Evolutionary conservation across 2,329 filamentous ascomycete species (phyloP).

Genomic region (Monilinia fructicola): DNA sequence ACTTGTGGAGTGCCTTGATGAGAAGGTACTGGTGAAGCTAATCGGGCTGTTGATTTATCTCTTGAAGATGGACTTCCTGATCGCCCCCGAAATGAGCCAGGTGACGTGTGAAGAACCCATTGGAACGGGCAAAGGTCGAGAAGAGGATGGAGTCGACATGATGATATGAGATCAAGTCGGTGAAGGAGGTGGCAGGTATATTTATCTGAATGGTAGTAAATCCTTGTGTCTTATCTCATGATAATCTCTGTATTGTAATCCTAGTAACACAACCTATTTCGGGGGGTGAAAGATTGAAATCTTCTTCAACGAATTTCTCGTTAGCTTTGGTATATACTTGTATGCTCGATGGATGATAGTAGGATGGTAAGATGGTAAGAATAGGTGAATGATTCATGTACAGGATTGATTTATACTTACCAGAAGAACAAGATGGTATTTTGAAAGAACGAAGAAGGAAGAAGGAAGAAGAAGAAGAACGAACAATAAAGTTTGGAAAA

Average conservation of each 20-base stretch:
- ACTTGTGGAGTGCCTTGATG: constrained; percentile 49
- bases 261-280: constrained; percentile 12
- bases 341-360: too few species aligned
- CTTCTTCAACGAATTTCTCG: constrained; percentile 4
- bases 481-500: too few species aligned
- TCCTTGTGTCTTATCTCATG: constrained; percentile 24
- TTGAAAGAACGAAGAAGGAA: neutral
- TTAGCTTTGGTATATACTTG: constrained; percentile 9
- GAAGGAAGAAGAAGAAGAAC: too few species aligned
- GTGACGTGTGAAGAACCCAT: constrained; percentile 49
- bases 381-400: neutral
- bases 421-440: neutral
- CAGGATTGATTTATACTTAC: neutral
- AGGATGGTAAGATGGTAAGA: too few species aligned
- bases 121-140: constrained; percentile 43
- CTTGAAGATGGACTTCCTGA: constrained; percentile 46
- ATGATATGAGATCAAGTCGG: constrained; percentile 17
- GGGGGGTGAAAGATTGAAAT: constrained; percentile 1
- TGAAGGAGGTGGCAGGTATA: constrained; percentile 9
- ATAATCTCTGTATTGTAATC: constrained; percentile 17
- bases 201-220: neutral
- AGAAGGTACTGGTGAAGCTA: constrained; percentile 56
- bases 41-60: constrained; percentile 59
- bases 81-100: constrained; percentile 29
- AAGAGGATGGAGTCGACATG: constrained; percentile 42